These are phyloP conservation scores for Leersia perrieri DNA, from an alignment of 176 grass and related monocot species.

Conservation along the genomic window DNA sequence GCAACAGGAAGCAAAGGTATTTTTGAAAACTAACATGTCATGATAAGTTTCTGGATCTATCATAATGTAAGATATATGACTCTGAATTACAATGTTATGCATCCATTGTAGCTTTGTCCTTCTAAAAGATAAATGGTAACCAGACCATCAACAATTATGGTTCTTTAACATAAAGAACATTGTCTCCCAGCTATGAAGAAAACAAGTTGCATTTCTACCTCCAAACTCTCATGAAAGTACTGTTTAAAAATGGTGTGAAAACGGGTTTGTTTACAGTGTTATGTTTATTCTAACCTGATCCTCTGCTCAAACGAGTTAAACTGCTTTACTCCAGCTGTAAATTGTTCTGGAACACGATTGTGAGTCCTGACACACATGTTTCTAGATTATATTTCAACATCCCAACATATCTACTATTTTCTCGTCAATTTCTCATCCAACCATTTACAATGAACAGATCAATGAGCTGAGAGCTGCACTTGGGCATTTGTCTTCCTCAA, in stretches of 20 bases:
- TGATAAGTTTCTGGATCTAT: constrained; percentile 1
- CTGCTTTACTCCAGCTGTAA: not conserved
- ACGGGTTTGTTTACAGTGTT: not conserved
- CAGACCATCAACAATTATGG: not conserved
- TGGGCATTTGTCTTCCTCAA: constrained; percentile 46
- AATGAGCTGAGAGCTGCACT: constrained; percentile 60
- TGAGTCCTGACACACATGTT: not conserved
- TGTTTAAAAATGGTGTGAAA: not conserved
- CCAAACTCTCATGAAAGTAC: not conserved
- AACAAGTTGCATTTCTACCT: not conserved
- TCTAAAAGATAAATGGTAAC: not conserved
- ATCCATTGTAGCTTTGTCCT: not conserved
- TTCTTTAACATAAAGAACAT: not conserved
- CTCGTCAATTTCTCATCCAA: constrained; percentile 9
- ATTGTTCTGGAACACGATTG: not conserved
- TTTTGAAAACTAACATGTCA: not conserved
- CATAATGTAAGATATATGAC: not conserved
- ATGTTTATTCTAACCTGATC: not conserved
- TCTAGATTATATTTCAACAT: not conserved
- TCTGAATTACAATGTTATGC: not conserved
- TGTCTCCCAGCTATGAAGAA: not conserved
- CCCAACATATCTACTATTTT: not conserved
- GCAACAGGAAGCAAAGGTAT: constrained; percentile 62
- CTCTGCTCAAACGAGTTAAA: not conserved
- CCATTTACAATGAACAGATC: constrained; percentile 43